These are phyloP conservation scores for Trametes versicolor DNA, from an alignment of 1,284 basidiomycete genomes.

Conservation along the genomic window DNA sequence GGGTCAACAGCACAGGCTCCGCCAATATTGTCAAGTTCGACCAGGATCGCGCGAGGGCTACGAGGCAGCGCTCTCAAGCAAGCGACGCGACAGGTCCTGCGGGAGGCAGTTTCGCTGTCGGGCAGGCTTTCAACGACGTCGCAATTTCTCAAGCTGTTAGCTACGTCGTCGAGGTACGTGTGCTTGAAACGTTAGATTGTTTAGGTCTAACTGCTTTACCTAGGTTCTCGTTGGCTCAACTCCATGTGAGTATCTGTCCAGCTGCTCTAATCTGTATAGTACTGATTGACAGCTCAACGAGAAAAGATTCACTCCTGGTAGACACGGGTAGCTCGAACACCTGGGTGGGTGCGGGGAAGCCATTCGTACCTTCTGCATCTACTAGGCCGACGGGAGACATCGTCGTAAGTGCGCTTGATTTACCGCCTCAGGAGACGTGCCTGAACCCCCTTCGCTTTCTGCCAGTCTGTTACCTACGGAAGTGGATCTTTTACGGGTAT, in stretches of 20 bases:
- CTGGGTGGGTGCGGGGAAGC: constrained; percentile 43
- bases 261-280: too few species aligned
- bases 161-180: constrained; percentile 34
- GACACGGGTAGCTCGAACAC: constrained; percentile 46
- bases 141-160: constrained; percentile 36
- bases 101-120: background rate
- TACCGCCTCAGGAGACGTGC: background rate
- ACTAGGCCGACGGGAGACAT: constrained; percentile 34
- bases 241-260: constrained; percentile 26
- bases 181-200: too few species aligned
- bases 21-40: constrained; percentile 30
- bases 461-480: constrained; percentile 55
- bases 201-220: background rate
- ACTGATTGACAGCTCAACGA: background rate
- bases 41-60: constrained; percentile 29
- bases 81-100: background rate
- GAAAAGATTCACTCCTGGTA: constrained; percentile 36
- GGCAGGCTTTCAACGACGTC: constrained; percentile 21
- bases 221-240: constrained; percentile 35
- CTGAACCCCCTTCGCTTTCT: too few species aligned
- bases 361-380: constrained; percentile 34
- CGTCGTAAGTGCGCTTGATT: constrained; percentile 31
- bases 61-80: constrained; percentile 16
- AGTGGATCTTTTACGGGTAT: constrained; percentile 58
- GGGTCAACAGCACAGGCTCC: constrained; percentile 32